Conservation (phyloP, 179 eudicot genomes). For the Gypsophila paniculata region DNA sequence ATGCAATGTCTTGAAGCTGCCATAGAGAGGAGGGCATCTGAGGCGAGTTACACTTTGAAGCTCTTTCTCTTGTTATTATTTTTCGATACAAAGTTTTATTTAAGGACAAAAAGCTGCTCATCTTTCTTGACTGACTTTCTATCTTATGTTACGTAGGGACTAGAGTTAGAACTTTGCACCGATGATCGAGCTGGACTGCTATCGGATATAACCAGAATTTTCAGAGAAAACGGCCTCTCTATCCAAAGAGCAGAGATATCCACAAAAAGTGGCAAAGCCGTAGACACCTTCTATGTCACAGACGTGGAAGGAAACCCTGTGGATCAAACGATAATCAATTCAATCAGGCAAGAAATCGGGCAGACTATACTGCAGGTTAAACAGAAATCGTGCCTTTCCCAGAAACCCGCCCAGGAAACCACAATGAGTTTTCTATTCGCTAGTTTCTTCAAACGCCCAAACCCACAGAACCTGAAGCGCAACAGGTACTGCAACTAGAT, state of each 20-base stretch:
- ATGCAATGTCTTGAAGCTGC: slow-evolving; percentile 90
- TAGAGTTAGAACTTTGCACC: slow-evolving; percentile 64
- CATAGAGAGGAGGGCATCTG: slow-evolving; percentile 68
- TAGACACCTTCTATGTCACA: slow-evolving; percentile 65
- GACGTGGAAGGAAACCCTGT: slow-evolving; percentile 68
- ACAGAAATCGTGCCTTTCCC: slow-evolving; percentile 31
- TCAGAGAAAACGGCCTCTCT: slow-evolving; percentile 67
- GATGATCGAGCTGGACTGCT: slow-evolving; percentile 74
- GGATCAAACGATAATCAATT: slow-evolving; percentile 46
- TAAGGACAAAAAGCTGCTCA: neutral
- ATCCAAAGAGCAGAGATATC: slow-evolving; percentile 72
- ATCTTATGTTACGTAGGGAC: slow-evolving; percentile 40
- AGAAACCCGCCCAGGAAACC: slow-evolving; percentile 50
- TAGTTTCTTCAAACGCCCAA: slow-evolving; percentile 51
- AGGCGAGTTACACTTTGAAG: slow-evolving; percentile 36
- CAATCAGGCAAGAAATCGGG: slow-evolving; percentile 60
- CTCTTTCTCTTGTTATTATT: neutral
- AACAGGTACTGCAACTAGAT: slow-evolving; percentile 32
- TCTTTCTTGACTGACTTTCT: slow-evolving; percentile 1
- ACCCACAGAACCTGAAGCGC: slow-evolving; percentile 40
- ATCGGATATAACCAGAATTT: slow-evolving; percentile 68
- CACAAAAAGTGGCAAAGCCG: slow-evolving; percentile 57
- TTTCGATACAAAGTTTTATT: too few relatives aligned
- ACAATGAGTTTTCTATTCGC: slow-evolving; percentile 54
- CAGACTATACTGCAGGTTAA: slow-evolving; percentile 50